Percentiles rank a stretch among this genome's conserved stretches.
Evolutionary conservation across 1,139 yeast species (phyloP).

Genomic region (Hemisphaericaspora lyxosophila): DNA sequence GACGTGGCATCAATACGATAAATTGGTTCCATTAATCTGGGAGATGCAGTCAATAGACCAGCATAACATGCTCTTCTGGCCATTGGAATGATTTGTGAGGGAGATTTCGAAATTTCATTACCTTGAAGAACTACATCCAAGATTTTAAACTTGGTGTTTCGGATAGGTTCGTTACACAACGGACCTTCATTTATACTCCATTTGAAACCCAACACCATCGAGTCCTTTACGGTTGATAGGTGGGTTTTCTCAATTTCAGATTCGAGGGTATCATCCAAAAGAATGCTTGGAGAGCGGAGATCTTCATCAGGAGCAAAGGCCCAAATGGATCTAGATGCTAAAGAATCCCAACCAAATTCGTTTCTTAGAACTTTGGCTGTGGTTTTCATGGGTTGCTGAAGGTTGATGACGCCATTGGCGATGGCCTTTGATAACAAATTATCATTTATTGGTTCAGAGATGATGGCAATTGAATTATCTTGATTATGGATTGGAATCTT

Average conservation of each 20-base stretch:
- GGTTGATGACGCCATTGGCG: slow-evolving; percentile 47
- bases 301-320: slow-evolving; percentile 72
- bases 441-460: slow-evolving; percentile 73
- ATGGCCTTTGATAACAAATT: slow-evolving; percentile 54
- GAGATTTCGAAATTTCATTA: slow-evolving; percentile 49
- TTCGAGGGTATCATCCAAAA: slow-evolving; percentile 77
- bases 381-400: slow-evolving; percentile 35
- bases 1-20: slow-evolving; percentile 65
- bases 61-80: slow-evolving; percentile 82
- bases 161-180: slow-evolving; percentile 77
- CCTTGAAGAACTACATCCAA: slow-evolving; percentile 58
- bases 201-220: slow-evolving; percentile 72
- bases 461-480: slow-evolving; percentile 60
- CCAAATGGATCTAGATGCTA: slow-evolving; percentile 85
- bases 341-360: slow-evolving; percentile 75
- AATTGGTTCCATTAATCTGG: slow-evolving; percentile 80
- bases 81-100: slow-evolving; percentile 82
- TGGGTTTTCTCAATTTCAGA: slow-evolving; percentile 59
- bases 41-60: slow-evolving; percentile 75
- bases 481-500: slow-evolving; percentile 58
- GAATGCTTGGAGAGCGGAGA: slow-evolving; percentile 52
- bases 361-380: slow-evolving; percentile 57
- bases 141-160: slow-evolving; percentile 70
- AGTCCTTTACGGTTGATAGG: slow-evolving; percentile 49
- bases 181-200: slow-evolving; percentile 92